Conservation (phyloP, 805 yeast genomes). For the Zygotorulaspora chibaensis region DNA sequence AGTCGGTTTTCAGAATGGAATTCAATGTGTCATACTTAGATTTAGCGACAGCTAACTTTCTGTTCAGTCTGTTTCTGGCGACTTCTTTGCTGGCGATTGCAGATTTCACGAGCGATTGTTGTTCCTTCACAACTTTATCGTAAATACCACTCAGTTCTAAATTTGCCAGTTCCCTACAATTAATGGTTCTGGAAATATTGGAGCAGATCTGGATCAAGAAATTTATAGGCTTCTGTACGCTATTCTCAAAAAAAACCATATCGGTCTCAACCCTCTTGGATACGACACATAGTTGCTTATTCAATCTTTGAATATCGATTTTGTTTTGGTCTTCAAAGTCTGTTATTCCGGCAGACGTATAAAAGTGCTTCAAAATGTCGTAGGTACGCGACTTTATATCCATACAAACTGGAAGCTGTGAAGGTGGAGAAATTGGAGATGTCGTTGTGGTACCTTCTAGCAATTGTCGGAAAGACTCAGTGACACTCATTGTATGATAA, state of each 20-base stretch:
- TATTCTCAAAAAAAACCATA: constrained; percentile 15
- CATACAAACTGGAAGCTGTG: constrained; percentile 1
- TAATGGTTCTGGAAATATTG: constrained; percentile 8
- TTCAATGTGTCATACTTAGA: constrained; percentile 18
- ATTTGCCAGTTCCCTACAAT: constrained; percentile 10
- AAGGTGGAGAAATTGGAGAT: background rate
- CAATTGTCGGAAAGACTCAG: constrained; percentile 14
- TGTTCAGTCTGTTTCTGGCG: constrained; percentile 8
- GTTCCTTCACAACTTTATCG: constrained; percentile 6
- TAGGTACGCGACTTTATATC: constrained; percentile 1
- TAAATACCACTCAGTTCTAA: constrained; percentile 8
- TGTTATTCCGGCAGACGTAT: constrained; percentile 6
- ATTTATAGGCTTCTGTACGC: constrained; percentile 18
- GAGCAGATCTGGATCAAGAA: constrained; percentile 9
- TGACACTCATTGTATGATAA: constrained; percentile 8
- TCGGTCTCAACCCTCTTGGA: constrained; percentile 16
- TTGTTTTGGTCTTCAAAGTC: background rate
- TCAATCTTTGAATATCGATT: constrained; percentile 13
- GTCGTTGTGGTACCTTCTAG: constrained; percentile 8
- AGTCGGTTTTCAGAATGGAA: constrained; percentile 14
- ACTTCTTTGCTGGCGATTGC: constrained; percentile 2
- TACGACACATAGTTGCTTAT: constrained; percentile 14
- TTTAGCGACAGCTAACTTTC: constrained; percentile 11
- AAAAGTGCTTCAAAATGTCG: constrained; percentile 6
- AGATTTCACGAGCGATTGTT: constrained; percentile 4